Base-by-base conservation (phyloP, 1,139 yeast species). In the Wickerhamomyces sp. region DNA sequence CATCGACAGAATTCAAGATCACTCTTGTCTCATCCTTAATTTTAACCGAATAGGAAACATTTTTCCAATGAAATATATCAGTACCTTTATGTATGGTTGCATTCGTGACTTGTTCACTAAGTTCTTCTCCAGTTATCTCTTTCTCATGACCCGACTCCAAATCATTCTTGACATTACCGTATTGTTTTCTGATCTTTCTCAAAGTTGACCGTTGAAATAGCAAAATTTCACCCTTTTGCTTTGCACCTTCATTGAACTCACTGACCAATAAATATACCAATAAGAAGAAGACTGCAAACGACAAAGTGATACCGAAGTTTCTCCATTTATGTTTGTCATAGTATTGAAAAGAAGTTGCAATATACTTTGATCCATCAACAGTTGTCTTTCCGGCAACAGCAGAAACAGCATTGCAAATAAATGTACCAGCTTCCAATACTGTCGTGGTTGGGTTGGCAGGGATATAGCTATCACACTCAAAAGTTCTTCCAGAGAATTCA, bases 211-310 rank as follows among this genome's bases (percentile, higher is more conserved):
- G 64, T 50, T 81, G 83, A 71, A 80, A 88, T 39, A 87, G 75
- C 47, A 85, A 71, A 44, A 86, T 76, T 67, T 88, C 96, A 68
- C 95, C 96, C 69, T 81, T 84, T 62, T 87, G 89, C 67, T 81
- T 77, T 23, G 87, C 79, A 62, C 90, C 88, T 58, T 81, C 84
- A 58, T 83, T 83, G 51, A 67, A 66, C 66, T 84, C 91, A 49
- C 81, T 77, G 50, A 80, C 72, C 10, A 71, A 39, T 57, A 88
- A 64, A 58, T 64, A 69, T 29, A 60, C 57, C 39, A 46, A 49
- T 52, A 64, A 59, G 39, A 37, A 44, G 31, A 70, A 68, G 26
- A 68, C 43, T 36, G 66, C 51, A 56, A 72, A 69, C 27, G 67
- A 71, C 55, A 73, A 53, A 52, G 73, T 45, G 43, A 75, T 72